Evolutionary conservation across 192 early-diverging fungal species (phyloP), one percentile per base, ranked within the genome.

Genomic region (Haplosporangium gracile): DNA sequence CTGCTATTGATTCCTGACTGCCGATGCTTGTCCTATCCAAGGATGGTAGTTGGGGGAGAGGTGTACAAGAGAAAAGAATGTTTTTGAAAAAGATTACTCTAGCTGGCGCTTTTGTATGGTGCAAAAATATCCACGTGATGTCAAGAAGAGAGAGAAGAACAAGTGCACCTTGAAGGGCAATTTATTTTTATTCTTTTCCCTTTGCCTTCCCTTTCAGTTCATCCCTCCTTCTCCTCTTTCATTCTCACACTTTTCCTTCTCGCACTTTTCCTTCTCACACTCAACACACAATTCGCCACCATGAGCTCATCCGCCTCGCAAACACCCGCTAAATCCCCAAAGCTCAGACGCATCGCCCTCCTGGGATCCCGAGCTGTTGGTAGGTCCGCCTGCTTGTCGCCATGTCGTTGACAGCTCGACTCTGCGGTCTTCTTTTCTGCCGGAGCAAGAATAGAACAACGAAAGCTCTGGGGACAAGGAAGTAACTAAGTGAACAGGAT

Each of bases 291-390:
- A 13, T 36, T 24, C 47, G 11, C 34, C 18, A 68, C 3, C 49
- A 84, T 84, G 82, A 84, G 73, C 51, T 49, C 77, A 24, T 60
- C 78, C 43, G 80, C 80, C 29, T 78, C 85, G 4, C 85, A 87
- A 70, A 60, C 74, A 22, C 80, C 85, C 47, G 74, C 74, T 39
- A 88, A 86, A 53, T 80, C 90, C 76, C 89, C 91, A 53, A 94
- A 96, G 89, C 91, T 94, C 53, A 91, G 96, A 86, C 94, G 94
- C 82, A 96, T 97, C 68, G 95, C 95, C 11, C 92, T 97, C 9
- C 91, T 97, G 40, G 96, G 96, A 57, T 92, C 94, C 53, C 89
- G 94, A 69, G 95, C 96, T 60, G 96, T 97, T 39, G 96, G 96
- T 90, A 89, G 81, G 90, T 83, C 47, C 22, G 49, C 49, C 49